Base-by-base conservation (phyloP, 2,329 filamentous ascomycete species). In the Exophiala sideris region DNA sequence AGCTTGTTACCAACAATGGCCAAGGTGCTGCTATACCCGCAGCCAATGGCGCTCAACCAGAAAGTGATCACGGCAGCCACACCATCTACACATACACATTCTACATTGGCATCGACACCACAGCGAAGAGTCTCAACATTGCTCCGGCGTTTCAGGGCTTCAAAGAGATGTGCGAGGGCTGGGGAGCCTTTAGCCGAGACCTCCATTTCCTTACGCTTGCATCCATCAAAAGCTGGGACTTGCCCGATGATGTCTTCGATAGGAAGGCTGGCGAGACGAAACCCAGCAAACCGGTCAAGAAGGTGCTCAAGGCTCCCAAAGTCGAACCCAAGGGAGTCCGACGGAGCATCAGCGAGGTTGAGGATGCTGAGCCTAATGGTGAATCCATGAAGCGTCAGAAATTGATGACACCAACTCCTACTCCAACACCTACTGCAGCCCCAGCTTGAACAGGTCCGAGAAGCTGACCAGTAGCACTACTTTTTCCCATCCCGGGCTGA, bases 231-330 rank as follows among this genome's bases (percentile, higher is more conserved):
- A 96, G 91, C 72, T 88, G 89, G 68, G 85, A 91, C 67, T 80
- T 99, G 21, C 94, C 94, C 24, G 85, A 89, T 56, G 92, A 99
- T 70, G 85, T 97, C 2, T 99, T 99, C 68, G 80, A 67, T 42
- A 49, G 52, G 9, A 66, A 85, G 45, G 75, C 85, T 20, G 89
- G 89, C 65, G 94, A 99, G 71, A 75, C 76, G 46, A 87, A 83
- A 65, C 88, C 88, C 4, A 67, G 71, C 11, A 81, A 77, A 55
- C 77, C 79, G 12, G 75, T 78, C 71, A 85, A 82, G 70, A 77
- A 79, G 67, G 44, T 50, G 11, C 46, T 52, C 20, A 61, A 61
- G 51, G 32, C 41, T 36, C 9, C 42, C 35, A 55, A 56, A 20
- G 18, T 46, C 14, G 57, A 56, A 34, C 10, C 51, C 8, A 55